phyloP scores from a whole-genome alignment of 371 early-diverging fungal species.

The Apophysomyces elegans region DNA sequence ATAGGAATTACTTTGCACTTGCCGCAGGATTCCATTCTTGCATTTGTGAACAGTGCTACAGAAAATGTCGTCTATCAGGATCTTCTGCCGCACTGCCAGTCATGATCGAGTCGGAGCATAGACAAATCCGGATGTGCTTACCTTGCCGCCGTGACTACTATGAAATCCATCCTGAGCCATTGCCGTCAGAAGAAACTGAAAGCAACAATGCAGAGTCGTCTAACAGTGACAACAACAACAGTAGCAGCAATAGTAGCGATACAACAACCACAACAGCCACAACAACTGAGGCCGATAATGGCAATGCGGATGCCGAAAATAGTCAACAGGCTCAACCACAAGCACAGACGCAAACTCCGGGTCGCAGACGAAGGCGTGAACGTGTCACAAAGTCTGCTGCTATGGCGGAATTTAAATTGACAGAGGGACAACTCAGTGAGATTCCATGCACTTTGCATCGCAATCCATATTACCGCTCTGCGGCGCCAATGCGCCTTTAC shows the following conservation, averaged over 20 bases:
- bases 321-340: not conserved
- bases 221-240: too few relatives aligned
- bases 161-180: not conserved
- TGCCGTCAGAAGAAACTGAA: not conserved
- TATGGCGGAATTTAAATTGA: not conserved
- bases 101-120: not conserved
- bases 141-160: not conserved
- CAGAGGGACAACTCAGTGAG: not conserved
- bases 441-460: not conserved
- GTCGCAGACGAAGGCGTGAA: too few relatives aligned
- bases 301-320: not conserved
- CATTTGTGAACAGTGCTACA: not conserved
- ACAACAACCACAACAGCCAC: not conserved
- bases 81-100: conserved; percentile 1
- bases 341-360: not conserved
- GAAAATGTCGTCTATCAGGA: not conserved
- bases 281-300: not conserved
- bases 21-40: not conserved
- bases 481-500: conserved; percentile 30
- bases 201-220: not conserved
- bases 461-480: conserved; percentile 25
- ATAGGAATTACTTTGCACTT: not conserved
- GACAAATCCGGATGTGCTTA: not conserved
- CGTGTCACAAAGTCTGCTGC: conserved; percentile 15
- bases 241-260: too few relatives aligned